Percentiles rank a stretch among this genome's conserved stretches.
Evolutionary conservation across 2,329 filamentous ascomycete species (phyloP).

Genomic region (Seiridium cupressi): DNA sequence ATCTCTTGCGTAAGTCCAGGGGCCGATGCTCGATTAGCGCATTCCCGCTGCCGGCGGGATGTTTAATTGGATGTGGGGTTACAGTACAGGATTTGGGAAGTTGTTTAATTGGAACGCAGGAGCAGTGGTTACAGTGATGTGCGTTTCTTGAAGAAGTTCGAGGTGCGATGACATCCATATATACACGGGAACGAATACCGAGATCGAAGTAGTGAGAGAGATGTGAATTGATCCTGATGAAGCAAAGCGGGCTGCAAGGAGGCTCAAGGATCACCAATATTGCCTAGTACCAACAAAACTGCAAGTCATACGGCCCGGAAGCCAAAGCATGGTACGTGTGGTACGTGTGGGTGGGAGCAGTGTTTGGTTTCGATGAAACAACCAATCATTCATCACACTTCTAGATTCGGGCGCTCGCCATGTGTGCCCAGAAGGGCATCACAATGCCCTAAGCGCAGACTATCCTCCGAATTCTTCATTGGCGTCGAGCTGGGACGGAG

Average conservation of each 20-base stretch:
- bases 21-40: conserved; percentile 6
- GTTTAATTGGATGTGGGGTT: conserved; percentile 6
- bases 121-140: too few relatives aligned
- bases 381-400: neutral
- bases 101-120: too few relatives aligned
- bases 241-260: neutral
- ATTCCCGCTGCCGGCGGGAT: neutral
- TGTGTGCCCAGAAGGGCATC: neutral
- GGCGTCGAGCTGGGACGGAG: neutral
- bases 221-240: neutral
- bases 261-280: neutral
- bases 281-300: too few relatives aligned
- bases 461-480: neutral
- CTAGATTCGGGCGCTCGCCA: neutral
- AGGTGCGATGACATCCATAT: neutral
- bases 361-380: neutral
- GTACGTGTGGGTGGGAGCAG: neutral
- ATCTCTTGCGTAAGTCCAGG: conserved; percentile 1
- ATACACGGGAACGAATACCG: neutral
- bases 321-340: neutral
- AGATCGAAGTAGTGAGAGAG: neutral
- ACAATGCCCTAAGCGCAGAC: neutral
- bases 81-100: neutral
- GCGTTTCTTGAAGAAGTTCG: too few relatives aligned
- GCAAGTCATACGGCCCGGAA: neutral